Conservation (phyloP, 441 rosid genomes). For the Euphorbia celastroides region DNA sequence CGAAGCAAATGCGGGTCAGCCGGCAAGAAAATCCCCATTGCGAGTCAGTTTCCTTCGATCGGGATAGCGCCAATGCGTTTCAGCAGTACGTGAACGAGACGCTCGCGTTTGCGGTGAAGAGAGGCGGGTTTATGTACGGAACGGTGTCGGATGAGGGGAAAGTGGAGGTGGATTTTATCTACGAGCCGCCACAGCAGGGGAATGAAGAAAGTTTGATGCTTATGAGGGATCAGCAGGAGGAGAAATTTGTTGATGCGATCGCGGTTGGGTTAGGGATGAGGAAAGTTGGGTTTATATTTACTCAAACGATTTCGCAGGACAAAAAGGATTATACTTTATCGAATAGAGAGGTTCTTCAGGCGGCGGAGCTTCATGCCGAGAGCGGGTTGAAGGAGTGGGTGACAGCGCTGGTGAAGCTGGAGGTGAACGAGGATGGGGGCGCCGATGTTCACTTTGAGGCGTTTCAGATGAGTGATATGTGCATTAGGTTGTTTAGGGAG, state of each 20-base stretch:
- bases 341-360: constrained; percentile 67
- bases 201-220: constrained; percentile 52
- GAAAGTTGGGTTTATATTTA: constrained; percentile 84
- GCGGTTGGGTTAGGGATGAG: constrained; percentile 84
- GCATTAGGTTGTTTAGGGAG: constrained; percentile 76
- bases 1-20: constrained; percentile 76
- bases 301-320: constrained; percentile 67
- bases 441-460: constrained; percentile 96
- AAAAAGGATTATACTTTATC: constrained; percentile 77
- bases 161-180: constrained; percentile 78
- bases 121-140: constrained; percentile 92
- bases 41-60: constrained; percentile 81
- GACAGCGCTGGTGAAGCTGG: constrained; percentile 85
- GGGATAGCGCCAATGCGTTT: constrained; percentile 73
- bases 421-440: constrained; percentile 79
- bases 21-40: constrained; percentile 86
- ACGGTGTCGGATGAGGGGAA: constrained; percentile 63
- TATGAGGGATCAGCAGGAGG: constrained; percentile 68
- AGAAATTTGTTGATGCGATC: constrained; percentile 70
- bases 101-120: constrained; percentile 73
- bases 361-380: constrained; percentile 75
- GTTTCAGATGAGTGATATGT: constrained; percentile 97
- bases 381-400: constrained; percentile 91
- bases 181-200: constrained; percentile 96
- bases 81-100: constrained; percentile 77